Evolutionary conservation across 495 filamentous ascomycete species (phyloP).

Genomic region (Lindgomyces ingoldianus): DNA sequence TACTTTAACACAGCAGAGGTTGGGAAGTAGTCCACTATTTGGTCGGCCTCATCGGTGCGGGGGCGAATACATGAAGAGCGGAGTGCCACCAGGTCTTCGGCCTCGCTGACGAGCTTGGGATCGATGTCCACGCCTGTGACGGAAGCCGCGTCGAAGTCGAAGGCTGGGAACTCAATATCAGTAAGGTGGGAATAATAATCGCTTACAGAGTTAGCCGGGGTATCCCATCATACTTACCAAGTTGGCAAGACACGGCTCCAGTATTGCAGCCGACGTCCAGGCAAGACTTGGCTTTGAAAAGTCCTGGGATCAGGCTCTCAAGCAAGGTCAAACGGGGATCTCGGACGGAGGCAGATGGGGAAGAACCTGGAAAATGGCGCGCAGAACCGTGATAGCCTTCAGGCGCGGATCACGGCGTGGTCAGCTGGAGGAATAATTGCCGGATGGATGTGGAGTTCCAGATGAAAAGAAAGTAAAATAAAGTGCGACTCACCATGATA

Average conservation of each 20-base stretch:
- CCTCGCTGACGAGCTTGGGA: slow-evolving; percentile 40
- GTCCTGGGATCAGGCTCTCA: slow-evolving; percentile 34
- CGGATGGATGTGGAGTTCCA: slow-evolving; percentile 1
- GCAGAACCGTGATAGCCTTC: slow-evolving; percentile 29
- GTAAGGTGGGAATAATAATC: slow-evolving; percentile 32
- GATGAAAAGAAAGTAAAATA: slow-evolving; percentile 23
- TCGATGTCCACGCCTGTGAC: slow-evolving; percentile 48
- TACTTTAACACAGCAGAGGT: slow-evolving; percentile 44
- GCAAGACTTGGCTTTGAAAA: slow-evolving; percentile 40
- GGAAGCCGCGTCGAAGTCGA: slow-evolving; percentile 41
- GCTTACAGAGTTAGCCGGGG: slow-evolving; percentile 28
- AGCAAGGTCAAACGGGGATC: slow-evolving; percentile 44
- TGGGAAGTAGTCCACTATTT: slow-evolving; percentile 44
- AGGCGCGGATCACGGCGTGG: slow-evolving; percentile 3
- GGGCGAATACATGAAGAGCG: slow-evolving; percentile 40
- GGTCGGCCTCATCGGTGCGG: slow-evolving; percentile 10
- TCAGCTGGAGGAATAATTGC: slow-evolving; percentile 21
- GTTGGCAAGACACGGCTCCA: slow-evolving; percentile 43
- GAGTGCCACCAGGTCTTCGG: slow-evolving; percentile 42
- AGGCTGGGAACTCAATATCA: slow-evolving; percentile 41
- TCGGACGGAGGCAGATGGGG: slow-evolving; percentile 41
- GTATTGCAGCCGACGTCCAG: slow-evolving; percentile 49
- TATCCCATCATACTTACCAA: slow-evolving; percentile 39
- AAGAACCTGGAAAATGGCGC: slow-evolving; percentile 29
- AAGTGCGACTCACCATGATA: slow-evolving; percentile 24